phyloP scores from a whole-genome alignment of 352 stramenopile species.

The Pythium coloratum region DNA sequence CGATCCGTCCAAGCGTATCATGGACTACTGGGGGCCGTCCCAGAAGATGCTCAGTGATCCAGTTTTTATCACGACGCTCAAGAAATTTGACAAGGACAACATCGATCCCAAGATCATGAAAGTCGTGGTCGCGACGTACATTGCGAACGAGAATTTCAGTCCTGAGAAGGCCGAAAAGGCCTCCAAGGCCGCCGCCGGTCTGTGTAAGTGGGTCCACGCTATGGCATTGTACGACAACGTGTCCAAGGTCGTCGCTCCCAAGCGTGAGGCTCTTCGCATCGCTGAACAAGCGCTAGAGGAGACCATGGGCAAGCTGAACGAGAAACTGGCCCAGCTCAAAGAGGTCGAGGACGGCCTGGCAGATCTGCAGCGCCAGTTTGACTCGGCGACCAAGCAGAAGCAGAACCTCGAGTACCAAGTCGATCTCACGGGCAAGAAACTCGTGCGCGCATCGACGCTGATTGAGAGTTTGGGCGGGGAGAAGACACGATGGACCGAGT shows the following conservation, averaged over 20 bases:
- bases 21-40: conserved; percentile 94
- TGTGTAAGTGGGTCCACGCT: conserved; percentile 94
- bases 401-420: conserved; percentile 91
- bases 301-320: conserved; percentile 90
- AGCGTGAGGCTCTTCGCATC: conserved; percentile 84
- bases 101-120: conserved; percentile 88
- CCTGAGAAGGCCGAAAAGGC: conserved; percentile 92
- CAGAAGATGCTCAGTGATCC: conserved; percentile 93
- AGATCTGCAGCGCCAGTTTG: conserved; percentile 86
- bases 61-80: conserved; percentile 91
- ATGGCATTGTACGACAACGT: conserved; percentile 94
- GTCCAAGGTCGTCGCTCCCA: conserved; percentile 92
- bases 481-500: conserved; percentile 91
- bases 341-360: conserved; percentile 90
- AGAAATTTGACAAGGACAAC: conserved; percentile 91
- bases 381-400: conserved; percentile 90
- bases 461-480: conserved; percentile 93
- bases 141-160: conserved; percentile 91
- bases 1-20: conserved; percentile 92
- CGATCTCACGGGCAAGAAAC: conserved; percentile 92
- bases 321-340: conserved; percentile 91
- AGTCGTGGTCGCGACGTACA: conserved; percentile 88
- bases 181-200: conserved; percentile 89
- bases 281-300: conserved; percentile 85
- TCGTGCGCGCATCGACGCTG: conserved; percentile 90